Conservation (phyloP, 176 grass and related monocot species). For the Carex pumila region DNA sequence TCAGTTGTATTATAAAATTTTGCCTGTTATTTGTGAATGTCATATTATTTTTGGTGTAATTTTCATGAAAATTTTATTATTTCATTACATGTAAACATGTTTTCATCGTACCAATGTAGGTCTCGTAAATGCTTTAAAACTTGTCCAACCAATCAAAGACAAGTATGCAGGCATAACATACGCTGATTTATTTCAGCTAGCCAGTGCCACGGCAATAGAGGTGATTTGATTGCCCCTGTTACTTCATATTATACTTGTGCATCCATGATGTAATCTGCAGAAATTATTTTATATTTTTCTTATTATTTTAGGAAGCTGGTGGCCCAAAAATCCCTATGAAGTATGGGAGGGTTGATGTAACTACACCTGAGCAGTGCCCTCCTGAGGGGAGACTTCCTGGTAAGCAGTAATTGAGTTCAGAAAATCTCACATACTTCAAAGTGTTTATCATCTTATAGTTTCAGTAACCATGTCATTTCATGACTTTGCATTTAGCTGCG, state of each 20-base stretch:
- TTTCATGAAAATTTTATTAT: background rate
- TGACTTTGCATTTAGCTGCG: slow-evolving; percentile 52
- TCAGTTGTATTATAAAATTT: background rate
- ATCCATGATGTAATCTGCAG: background rate
- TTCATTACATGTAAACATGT: background rate
- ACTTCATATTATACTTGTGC: background rate
- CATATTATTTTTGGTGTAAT: slow-evolving; percentile 1
- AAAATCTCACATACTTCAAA: slow-evolving; percentile 1
- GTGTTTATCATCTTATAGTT: slow-evolving; percentile 9
- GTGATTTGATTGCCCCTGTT: slow-evolving; percentile 22
- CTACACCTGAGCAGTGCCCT: slow-evolving; percentile 70
- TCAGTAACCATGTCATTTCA: slow-evolving; percentile 12
- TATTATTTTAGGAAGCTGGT: slow-evolving; percentile 68
- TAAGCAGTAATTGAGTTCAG: slow-evolving; percentile 22
- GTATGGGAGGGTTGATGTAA: slow-evolving; percentile 74
- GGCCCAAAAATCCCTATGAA: slow-evolving; percentile 90
- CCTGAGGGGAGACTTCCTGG: slow-evolving; percentile 81
- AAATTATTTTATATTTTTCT: slow-evolving; percentile 12
- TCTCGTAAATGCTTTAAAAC: slow-evolving; percentile 75
- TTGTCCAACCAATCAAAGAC: slow-evolving; percentile 71
- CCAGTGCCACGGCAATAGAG: slow-evolving; percentile 92
- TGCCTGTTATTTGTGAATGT: background rate
- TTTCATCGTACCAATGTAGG: slow-evolving; percentile 22
- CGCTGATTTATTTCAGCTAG: slow-evolving; percentile 86
- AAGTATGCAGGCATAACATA: slow-evolving; percentile 71